Evolutionary conservation across 768 basidiomycete genomes (phyloP), one percentile per base, ranked within the genome.

Genomic region (Mycena galericulata): DNA sequence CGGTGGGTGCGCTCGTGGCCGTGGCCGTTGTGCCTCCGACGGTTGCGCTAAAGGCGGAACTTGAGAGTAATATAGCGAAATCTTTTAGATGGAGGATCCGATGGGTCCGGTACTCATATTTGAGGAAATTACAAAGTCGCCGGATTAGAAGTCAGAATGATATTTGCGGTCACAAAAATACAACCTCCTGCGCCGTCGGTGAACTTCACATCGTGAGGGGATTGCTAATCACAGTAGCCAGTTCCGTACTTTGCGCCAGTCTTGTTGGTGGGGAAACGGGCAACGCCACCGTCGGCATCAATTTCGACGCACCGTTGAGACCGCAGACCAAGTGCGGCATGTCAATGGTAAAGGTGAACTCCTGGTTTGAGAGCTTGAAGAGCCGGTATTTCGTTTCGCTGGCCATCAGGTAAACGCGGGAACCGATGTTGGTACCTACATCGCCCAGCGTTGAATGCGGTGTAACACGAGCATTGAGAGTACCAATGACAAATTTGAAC

Each of bases 161-260:
- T n/a, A 22, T 53, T n/a, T 10, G 2, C 11, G 29, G n/a, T 24
- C 24, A 12, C 20, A 29, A 45, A 47, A 2, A 36, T 7, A 56
- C 54, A 20, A 77, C 81, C 62, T 56, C 85, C 87, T 78, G 79
- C 74, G 71, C 87, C 88, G 77, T 85, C 81, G 74, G 88, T 88
- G 78, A 87, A 88, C 79, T 89, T 88, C 78, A 88, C 77, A 75
- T 88, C 88, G 29, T 79, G 79, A 1, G 86, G 86, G 78, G 86
- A 88, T 74, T 88, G 87, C 51, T n/a, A 36, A 14, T 36, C 34
- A 36, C 34, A 36, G 34, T 36, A 36, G 34, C 34, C 34, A 14
- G 14, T 88, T 59, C 88, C 88, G 78, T 85, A 89, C 77, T 36
- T 6, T 14, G 34, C 34, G 34, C 34, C 34, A 36, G 51, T 32